Percentiles rank a stretch among this genome's conserved stretches.
phyloP scores from a whole-genome alignment of 2,329 filamentous ascomycete genomes.

The Helicocarpus griseus region DNA sequence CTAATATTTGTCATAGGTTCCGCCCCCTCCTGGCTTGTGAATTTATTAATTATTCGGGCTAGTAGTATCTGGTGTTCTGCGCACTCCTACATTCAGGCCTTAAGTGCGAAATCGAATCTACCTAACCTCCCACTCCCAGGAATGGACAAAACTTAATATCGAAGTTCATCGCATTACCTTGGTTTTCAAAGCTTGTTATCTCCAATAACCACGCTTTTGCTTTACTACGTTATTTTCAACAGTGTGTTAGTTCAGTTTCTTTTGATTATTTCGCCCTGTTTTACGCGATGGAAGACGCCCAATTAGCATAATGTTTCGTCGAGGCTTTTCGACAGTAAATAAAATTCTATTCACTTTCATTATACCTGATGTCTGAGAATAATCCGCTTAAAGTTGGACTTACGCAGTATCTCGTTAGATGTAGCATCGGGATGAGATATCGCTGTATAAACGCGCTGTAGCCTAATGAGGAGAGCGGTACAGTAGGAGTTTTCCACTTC shows the following conservation, averaged over 20 bases:
- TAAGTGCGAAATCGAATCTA: background rate
- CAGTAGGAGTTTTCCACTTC: no score
- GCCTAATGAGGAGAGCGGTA: no score
- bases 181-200: background rate
- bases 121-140: background rate
- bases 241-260: background rate
- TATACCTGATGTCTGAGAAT: no score
- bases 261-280: background rate
- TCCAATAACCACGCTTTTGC: background rate
- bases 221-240: background rate
- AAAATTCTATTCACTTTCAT: no score
- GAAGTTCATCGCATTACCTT: no score
- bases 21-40: conserved; percentile 43
- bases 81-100: background rate
- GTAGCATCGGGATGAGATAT: no score
- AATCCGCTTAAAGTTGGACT: no score
- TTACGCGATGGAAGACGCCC: background rate
- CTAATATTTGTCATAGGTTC: conserved; percentile 29
- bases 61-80: no score
- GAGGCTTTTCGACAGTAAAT: background rate
- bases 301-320: background rate
- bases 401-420: no score
- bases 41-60: background rate
- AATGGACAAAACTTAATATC: no score
- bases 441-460: no score